Evolutionary conservation across 805 yeast species (phyloP).

Genomic region (Kuraishia hungarica): DNA sequence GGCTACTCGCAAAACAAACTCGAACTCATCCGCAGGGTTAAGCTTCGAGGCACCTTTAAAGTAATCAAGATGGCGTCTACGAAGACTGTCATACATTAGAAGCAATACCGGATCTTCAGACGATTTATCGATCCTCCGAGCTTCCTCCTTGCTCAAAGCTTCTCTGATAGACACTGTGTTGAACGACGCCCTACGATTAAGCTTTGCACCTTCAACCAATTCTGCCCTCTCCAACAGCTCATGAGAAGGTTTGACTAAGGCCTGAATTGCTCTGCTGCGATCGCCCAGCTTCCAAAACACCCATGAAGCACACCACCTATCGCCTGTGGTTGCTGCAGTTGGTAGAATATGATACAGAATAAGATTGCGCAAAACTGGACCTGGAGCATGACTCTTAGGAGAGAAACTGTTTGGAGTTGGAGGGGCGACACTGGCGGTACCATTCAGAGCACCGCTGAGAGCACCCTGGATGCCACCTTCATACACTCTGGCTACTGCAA

Average conservation of each 20-base stretch:
- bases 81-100: conserved; percentile 52
- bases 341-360: conserved; percentile 47
- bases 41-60: conserved; percentile 40
- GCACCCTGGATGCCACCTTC: conserved; percentile 46
- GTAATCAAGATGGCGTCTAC: conserved; percentile 42
- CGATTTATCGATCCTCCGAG: background rate
- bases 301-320: conserved; percentile 80
- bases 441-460: background rate
- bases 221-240: conserved; percentile 20
- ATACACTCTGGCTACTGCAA: conserved; percentile 73
- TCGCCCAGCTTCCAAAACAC: conserved; percentile 59
- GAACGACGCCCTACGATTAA: conserved; percentile 18
- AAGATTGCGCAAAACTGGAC: conserved; percentile 36
- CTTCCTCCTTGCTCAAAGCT: background rate
- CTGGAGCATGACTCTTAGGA: background rate
- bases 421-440: background rate
- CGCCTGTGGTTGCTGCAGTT: conserved; percentile 48
- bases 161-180: background rate
- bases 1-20: conserved; percentile 53
- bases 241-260: conserved; percentile 51
- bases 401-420: background rate
- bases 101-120: conserved; percentile 76
- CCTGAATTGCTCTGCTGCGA: conserved; percentile 46
- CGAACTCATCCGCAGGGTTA: conserved; percentile 41
- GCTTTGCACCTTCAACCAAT: conserved; percentile 16